Evolutionary conservation across 1,139 yeast species (phyloP).

Genomic region (Blastobotrys indianensis): DNA sequence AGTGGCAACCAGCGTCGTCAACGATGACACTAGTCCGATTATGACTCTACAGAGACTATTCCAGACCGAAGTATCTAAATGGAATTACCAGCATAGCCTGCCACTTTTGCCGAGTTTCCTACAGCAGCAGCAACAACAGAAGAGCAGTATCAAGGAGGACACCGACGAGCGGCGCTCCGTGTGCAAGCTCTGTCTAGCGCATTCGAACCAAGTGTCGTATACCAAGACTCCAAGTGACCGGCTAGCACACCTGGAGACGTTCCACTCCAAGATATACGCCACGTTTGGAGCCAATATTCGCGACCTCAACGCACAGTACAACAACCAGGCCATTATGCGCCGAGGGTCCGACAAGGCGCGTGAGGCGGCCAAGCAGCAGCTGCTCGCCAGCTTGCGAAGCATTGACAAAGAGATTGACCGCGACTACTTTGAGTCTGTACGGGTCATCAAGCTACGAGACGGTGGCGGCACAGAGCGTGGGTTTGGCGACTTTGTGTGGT

Average conservation of each 20-base stretch:
- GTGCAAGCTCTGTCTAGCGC: slow-evolving; percentile 8
- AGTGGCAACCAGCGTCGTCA: not conserved
- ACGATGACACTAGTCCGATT: slow-evolving; percentile 9
- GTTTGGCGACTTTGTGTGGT: slow-evolving; percentile 7
- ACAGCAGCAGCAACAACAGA: not conserved
- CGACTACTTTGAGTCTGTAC: slow-evolving; percentile 3
- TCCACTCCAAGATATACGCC: slow-evolving; percentile 8
- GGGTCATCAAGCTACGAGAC: slow-evolving; percentile 7
- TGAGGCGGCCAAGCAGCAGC: not conserved
- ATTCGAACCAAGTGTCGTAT: slow-evolving; percentile 7
- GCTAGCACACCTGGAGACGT: slow-evolving; percentile 8
- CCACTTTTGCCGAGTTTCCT: not conserved
- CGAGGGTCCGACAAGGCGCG: not conserved
- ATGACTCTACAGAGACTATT: slow-evolving; percentile 10
- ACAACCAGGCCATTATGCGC: not conserved
- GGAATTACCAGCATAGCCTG: not conserved
- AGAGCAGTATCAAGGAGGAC: not conserved
- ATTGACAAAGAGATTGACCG: slow-evolving; percentile 7
- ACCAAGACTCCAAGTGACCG: slow-evolving; percentile 4
- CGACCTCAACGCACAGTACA: slow-evolving; percentile 9
- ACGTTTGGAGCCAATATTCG: slow-evolving; percentile 11
- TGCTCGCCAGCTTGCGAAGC: not conserved
- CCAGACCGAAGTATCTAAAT: slow-evolving; percentile 6
- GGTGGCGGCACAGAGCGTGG: slow-evolving; percentile 4
- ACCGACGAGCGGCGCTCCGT: slow-evolving; percentile 2